A percentile compares a stretch with the other conserved stretches of the same genome.
Evolutionary conservation across 2,329 filamentous ascomycete species (phyloP).

Genomic region (Pseudogymnoascus verrucosus): DNA sequence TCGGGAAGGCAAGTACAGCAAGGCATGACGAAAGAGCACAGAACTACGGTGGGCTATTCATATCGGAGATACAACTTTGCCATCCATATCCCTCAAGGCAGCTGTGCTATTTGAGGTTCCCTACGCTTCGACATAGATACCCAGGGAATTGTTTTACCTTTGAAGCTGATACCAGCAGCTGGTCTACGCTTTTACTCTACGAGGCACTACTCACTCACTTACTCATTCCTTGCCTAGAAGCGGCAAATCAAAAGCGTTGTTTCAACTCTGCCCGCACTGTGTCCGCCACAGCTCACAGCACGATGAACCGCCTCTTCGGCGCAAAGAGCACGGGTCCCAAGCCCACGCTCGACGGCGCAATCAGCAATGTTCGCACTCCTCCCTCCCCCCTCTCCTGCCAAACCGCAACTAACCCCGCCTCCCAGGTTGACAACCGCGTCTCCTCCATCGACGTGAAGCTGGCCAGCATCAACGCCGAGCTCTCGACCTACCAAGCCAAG

Average conservation of each 20-base stretch:
- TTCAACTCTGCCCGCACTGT: not conserved
- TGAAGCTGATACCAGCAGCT: not conserved
- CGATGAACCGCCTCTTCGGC: slow-evolving; percentile 95
- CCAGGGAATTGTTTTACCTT: not conserved
- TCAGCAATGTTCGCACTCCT: slow-evolving; percentile 56
- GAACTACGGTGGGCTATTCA: not conserved
- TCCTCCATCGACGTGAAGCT: slow-evolving; percentile 91
- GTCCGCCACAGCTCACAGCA: slow-evolving; percentile 21
- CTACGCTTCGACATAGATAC: not conserved
- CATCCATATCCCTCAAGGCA: slow-evolving; percentile 5
- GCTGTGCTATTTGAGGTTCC: not conserved
- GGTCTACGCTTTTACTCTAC: not conserved
- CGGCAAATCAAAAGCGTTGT: slow-evolving; percentile 1
- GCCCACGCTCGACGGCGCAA: slow-evolving; percentile 76
- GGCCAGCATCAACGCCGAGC: slow-evolving; percentile 82
- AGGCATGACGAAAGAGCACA: slow-evolving; percentile 2
- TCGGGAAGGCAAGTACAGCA: not conserved
- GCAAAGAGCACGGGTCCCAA: slow-evolving; percentile 80
- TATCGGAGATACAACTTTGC: slow-evolving; percentile 1
- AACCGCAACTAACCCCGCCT: slow-evolving; percentile 16
- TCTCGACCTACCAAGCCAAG: slow-evolving; percentile 78
- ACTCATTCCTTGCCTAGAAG: not conserved
- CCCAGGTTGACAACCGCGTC: slow-evolving; percentile 68
- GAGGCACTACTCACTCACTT: not conserved
- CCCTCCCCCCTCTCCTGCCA: not conserved